Evolutionary conservation across 2,329 filamentous ascomycete species (phyloP).

Genomic region (Pseudocercospora fijiensis): DNA sequence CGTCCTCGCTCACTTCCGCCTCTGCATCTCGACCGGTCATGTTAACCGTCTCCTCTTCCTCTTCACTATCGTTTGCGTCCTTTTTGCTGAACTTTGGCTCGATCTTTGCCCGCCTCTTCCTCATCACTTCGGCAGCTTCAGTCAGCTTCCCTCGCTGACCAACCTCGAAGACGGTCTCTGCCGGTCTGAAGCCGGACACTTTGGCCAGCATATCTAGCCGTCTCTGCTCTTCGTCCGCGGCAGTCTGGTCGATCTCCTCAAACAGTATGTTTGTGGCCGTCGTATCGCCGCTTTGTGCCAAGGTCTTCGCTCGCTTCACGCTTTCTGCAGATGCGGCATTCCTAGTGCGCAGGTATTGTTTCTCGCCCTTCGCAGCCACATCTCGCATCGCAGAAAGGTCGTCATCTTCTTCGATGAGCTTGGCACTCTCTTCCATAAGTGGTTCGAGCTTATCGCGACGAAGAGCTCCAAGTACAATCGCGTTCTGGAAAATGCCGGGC

Average conservation of each 20-base stretch:
- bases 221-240: conserved; percentile 64
- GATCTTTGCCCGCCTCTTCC: conserved; percentile 67
- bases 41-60: conserved; percentile 29
- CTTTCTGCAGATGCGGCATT: conserved; percentile 89
- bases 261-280: conserved; percentile 78
- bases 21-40: conserved; percentile 43
- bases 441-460: conserved; percentile 70
- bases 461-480: conserved; percentile 78
- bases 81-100: conserved; percentile 55
- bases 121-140: conserved; percentile 74
- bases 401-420: conserved; percentile 69
- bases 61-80: conserved; percentile 40
- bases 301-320: conserved; percentile 78
- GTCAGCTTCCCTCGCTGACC: conserved; percentile 67
- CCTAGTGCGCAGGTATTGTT: conserved; percentile 83
- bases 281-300: conserved; percentile 70
- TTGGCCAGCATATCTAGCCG: conserved; percentile 83
- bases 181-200: conserved; percentile 83
- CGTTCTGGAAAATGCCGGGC: conserved; percentile 70
- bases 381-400: conserved; percentile 70
- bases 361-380: conserved; percentile 85
- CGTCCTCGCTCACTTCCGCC: conserved; percentile 43
- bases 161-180: conserved; percentile 96
- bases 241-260: conserved; percentile 51
- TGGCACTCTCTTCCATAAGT: conserved; percentile 79